A percentile compares a stretch with the other conserved stretches of the same genome.
Evolutionary conservation across 1,284 basidiomycete species (phyloP).

Genomic region (Trametes versicolor): DNA sequence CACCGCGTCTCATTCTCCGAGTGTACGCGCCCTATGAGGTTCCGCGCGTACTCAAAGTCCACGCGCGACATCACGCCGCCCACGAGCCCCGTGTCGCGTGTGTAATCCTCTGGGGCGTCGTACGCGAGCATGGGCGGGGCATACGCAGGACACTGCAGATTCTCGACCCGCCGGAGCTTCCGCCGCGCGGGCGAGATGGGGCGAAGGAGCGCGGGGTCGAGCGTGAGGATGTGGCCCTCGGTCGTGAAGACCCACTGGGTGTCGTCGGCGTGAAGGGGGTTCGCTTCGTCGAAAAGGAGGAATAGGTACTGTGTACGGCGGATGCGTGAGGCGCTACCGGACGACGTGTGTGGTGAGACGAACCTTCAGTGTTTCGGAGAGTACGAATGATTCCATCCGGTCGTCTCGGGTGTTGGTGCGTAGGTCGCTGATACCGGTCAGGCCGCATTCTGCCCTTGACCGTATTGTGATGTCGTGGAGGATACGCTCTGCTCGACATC

Average conservation of each 20-base stretch:
- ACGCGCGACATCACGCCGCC: conserved; percentile 75
- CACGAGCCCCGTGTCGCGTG: conserved; percentile 56
- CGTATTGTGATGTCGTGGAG: conserved; percentile 79
- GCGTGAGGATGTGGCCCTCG: conserved; percentile 89
- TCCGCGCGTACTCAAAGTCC: conserved; percentile 83
- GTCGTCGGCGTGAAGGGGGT: conserved; percentile 77
- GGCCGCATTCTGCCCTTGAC: conserved; percentile 85
- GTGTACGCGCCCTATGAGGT: conserved; percentile 64
- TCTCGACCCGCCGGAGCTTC: conserved; percentile 71
- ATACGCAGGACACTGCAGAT: conserved; percentile 80
- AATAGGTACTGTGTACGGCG: conserved; percentile 79
- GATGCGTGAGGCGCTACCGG: neutral
- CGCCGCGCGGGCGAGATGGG: conserved; percentile 67
- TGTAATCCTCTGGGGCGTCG: conserved; percentile 41
- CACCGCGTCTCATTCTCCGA: conserved; percentile 59
- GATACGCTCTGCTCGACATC: conserved; percentile 64
- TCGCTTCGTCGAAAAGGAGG: conserved; percentile 90
- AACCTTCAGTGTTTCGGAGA: conserved; percentile 92
- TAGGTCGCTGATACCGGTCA: conserved; percentile 85
- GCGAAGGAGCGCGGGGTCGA: conserved; percentile 63
- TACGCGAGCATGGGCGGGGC: conserved; percentile 51
- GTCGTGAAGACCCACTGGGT: conserved; percentile 91
- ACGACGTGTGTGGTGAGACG: conserved; percentile 21
- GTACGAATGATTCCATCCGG: conserved; percentile 92
- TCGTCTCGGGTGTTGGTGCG: conserved; percentile 85